Base-by-base conservation (phyloP, 352 stramenopile genomes). In the Pythium brachiatum region DNA sequence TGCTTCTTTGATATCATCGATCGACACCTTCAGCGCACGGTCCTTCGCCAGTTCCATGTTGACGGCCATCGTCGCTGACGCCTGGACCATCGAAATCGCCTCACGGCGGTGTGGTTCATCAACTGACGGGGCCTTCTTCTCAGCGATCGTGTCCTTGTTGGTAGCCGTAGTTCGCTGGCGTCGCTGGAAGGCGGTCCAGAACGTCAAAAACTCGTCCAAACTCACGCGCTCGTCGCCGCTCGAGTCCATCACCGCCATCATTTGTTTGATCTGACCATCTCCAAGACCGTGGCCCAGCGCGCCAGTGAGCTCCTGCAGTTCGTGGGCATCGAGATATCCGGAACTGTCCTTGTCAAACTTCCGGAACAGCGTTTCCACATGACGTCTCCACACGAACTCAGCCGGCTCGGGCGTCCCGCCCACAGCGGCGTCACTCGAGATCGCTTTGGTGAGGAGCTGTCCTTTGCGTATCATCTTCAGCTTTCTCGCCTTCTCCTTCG, bases 141-240 rank as follows among this genome's bases (percentile, higher is more conserved):
- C 21, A n/a, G 11, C 12, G 20, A 29, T 26, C 36, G 25, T 39
- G 23, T 9, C n/a, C 7, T 32, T 58, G 8, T 53, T 62, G 31
- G 9, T 58, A 7, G 31, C 47, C 26, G 53, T 44, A 1, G 44
- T 44, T 15, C 25, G 52, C 43, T 72, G 63, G 43, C 56, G 56
- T 9, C 75, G 67, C 57, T 88, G 69, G 26, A 87, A 90, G 16
- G 78, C 69, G 36, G 69, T 83, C 83, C 83, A 92, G 57, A 89
- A 90, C 3, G 76, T 74, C 20, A 83, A 52, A 56, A 92, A 88
- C 56, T 92, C 83, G 55, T 80, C 75, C 7, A 89, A 51, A 38
- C 75, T 89, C 34, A 92, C 72, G 1, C 69, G 69, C 9, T 69
- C 65, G 55, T 90, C 81, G 31, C 80, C 81, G 41, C 79, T 89